Conservation (phyloP, 2,329 filamentous ascomycete species). For the Cladophialophora psammophila region DNA sequence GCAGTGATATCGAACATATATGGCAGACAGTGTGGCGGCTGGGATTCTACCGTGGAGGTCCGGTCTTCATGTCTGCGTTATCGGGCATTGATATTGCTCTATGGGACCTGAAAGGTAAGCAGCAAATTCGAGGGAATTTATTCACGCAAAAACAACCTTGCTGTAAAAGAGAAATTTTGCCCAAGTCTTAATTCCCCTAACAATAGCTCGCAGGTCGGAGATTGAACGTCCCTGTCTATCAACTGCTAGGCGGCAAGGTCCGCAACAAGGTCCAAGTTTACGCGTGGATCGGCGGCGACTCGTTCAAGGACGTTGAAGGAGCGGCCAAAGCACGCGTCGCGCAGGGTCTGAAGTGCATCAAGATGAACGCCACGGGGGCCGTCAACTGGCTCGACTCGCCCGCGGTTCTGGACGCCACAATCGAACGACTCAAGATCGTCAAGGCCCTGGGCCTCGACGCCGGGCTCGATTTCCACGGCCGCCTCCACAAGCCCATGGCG, state of each 20-base stretch:
- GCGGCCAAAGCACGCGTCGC: slow-evolving; percentile 60
- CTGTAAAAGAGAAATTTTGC: too few species aligned
- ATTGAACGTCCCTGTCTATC: slow-evolving; percentile 72
- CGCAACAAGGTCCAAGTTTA: slow-evolving; percentile 73
- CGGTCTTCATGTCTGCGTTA: slow-evolving; percentile 80
- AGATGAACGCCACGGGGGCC: slow-evolving; percentile 79
- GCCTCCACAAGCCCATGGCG: slow-evolving; percentile 76
- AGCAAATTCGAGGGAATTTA: slow-evolving; percentile 45
- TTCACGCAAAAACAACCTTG: too few species aligned
- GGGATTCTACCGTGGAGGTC: slow-evolving; percentile 78
- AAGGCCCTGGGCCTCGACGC: slow-evolving; percentile 74
- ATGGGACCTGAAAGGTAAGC: slow-evolving; percentile 74
- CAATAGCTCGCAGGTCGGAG: slow-evolving; percentile 48
- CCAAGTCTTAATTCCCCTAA: neutral
- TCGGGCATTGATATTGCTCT: slow-evolving; percentile 80
- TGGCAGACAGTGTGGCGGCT: slow-evolving; percentile 71
- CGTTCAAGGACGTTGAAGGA: slow-evolving; percentile 69
- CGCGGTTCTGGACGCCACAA: slow-evolving; percentile 65
- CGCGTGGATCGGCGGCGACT: slow-evolving; percentile 76
- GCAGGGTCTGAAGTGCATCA: slow-evolving; percentile 57
- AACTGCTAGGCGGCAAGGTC: slow-evolving; percentile 76
- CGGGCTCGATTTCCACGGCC: slow-evolving; percentile 79
- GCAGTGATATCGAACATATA: slow-evolving; percentile 74
- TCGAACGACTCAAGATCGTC: slow-evolving; percentile 72
- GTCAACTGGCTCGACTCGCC: slow-evolving; percentile 78